Evolutionary conservation across 2,329 filamentous ascomycete species (phyloP), one percentile per base, ranked within the genome.

Genomic region (Fusarium brachygibbosum): DNA sequence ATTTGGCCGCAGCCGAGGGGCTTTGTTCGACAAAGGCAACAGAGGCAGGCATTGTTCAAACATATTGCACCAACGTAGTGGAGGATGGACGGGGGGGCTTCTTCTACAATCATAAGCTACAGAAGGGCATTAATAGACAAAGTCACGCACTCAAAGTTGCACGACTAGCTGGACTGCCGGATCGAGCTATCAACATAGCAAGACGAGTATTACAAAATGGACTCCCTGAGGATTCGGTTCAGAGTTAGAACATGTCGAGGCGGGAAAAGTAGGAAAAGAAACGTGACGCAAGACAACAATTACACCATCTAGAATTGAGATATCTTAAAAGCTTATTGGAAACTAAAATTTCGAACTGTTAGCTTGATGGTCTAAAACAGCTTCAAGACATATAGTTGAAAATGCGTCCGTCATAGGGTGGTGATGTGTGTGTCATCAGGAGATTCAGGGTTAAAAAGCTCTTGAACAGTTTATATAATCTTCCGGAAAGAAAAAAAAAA

Each of bases 111-210:
- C 94, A 99, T 81, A 91, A 87, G 70, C 80, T 99, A 79, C 87
- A 88, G 56, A 89, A 86, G 77, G 96, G 96, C 0, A 88, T 97
- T 59, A 99, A 98, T 79, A 87, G 90, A 52, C 85, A 91, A 70
- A 97, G 93, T 66, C 96, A 99, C 81, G 96, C 97, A 19, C 82
- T 99, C 63, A 98, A 98, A 76, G 96, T 99, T n/a, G 96, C 96
- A 3, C 86, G 87, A 67, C 82, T 98, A 71, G 97, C 96, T 8
- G 94, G 93, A 2, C 75, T 98, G 72, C 94, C 94, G 1, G 88
- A 90, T 63, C 82, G 85, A 44, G 93, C 91, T 5, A 88, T 98
- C 56, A 80, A 82, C 23, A 83, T 93, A 67, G 94, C 95, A 8
- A 83, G 79, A 52, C 78, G 82, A 37, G 85, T 93, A 11, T 80